Base-by-base conservation (phyloP, 352 stramenopile genomes). In the Blastocystis sp. region DNA sequence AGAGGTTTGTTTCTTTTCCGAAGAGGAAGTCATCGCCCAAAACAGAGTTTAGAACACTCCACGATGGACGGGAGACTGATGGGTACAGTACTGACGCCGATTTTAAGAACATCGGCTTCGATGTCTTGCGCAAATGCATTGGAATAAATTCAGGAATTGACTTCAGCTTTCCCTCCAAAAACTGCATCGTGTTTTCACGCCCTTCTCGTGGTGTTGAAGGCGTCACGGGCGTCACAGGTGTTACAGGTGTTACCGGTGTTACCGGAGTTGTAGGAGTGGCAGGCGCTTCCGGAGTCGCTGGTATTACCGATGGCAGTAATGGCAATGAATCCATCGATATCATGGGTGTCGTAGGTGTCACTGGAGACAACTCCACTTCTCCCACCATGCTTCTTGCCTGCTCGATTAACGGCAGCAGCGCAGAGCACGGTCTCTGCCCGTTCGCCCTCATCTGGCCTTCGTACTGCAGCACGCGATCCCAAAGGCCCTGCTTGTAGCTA, bases 71-170 rank as follows among this genome's bases (percentile, higher is more conserved):
- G 9, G 15, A 13, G 8, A 37, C 56, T 23, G 56, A 37, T 26
- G 23, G 23, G 13, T 55, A 53, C 3, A 26, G 29, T n/a, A 55
- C 26, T 55, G 66, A 45, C 7, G 43, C 8, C 8, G 45, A 68
- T 18, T 7, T 20, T 8, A 37, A 37, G 23, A 13, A 45, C 50
- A 39, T 39, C n/a, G 73, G 56, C 34, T 20, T 18, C 47, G 47
- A 20, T 7, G 62, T 73, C 29, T 23, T 76, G 37, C 73, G 73
- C 73, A 84, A 66, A 47, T 84, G 73, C 37, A 43, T 41, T 9
- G 73, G 73, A 66, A 84, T 50, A 29, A 84, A 84, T 23, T 84
- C 73, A 0, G 73, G 73, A 20, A 84, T 66, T 9, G 47, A 68
- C 29, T 68, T 39, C 47, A 84, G 53, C 20, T 47, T 64, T 8